A percentile compares a stretch with the other conserved stretches of the same genome.
These are phyloP conservation scores for Leccinum subrobustum DNA, from an alignment of 1,284 basidiomycete species.

Conservation along the genomic window DNA sequence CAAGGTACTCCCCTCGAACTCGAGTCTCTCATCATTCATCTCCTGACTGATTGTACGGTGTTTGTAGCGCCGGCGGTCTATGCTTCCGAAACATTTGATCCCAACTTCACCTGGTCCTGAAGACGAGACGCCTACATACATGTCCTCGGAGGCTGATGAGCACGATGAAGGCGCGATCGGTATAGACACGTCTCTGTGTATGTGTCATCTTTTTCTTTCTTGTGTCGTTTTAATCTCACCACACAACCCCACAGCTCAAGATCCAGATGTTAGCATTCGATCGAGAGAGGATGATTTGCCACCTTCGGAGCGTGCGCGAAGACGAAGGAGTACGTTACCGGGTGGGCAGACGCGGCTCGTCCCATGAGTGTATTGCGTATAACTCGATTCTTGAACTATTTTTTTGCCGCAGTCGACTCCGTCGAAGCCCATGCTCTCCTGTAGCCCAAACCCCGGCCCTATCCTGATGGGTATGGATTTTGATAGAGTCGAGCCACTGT, in stretches of 20 bases:
- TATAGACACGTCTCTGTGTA: conserved; percentile 46
- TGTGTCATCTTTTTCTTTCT: conserved; percentile 21
- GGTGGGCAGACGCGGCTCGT: conserved; percentile 32
- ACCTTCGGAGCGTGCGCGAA: conserved; percentile 46
- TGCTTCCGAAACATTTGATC: conserved; percentile 64
- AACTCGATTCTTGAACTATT: background rate
- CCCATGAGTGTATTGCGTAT: background rate
- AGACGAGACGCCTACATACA: background rate
- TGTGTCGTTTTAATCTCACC: conserved; percentile 2
- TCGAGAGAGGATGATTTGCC: background rate
- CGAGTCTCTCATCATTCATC: background rate
- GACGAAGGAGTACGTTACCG: conserved; percentile 30
- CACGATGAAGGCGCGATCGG: conserved; percentile 29
- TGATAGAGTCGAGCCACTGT: too few relatives aligned
- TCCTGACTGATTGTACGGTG: background rate
- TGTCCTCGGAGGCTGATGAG: too few relatives aligned
- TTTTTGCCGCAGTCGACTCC: background rate
- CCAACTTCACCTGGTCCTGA: conserved; percentile 31
- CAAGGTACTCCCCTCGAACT: conserved; percentile 52
- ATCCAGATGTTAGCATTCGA: conserved; percentile 31
- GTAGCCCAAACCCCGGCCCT: too few relatives aligned
- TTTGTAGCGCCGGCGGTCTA: conserved; percentile 54
- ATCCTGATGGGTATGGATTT: too few relatives aligned
- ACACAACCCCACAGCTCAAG: conserved; percentile 21
- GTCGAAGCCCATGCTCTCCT: too few relatives aligned